Evolutionary conservation across 1,139 yeast genomes (phyloP), one percentile per base, ranked within the genome.

Genomic region (Chernovozyma sophiae-reginae): DNA sequence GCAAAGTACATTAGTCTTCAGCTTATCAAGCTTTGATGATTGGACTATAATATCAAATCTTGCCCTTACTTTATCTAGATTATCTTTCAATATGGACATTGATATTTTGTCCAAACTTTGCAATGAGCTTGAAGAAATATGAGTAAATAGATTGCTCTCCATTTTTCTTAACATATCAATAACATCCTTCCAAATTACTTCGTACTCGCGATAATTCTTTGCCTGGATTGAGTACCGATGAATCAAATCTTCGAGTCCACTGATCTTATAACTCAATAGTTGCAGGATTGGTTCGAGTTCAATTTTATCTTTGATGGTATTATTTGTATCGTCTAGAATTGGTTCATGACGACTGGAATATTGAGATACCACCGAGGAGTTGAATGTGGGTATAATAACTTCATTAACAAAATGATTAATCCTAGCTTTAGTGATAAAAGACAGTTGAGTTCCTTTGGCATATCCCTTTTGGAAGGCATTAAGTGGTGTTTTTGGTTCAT

Each of bases 121-220:
- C 11, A 32, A 15, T 7, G 14, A 14, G 18, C 31, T 23, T 6
- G 36, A 16, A 12, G 40, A 30, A 15, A 37, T 34, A 14, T 35
- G 31, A 11, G 20, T 18, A 17, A 11, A 37, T 8, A 37, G 24
- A 2, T 50, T 30, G 1, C 32, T 41, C 35, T 59, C 61, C 40
- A 52, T 41, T 3, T 46, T 37, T n/a, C 50, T 51, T 29, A 68
- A 43, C n/a, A 52, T 44, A 2, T 51, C 55, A 17, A 66, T 52
- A 0, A 63, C 47, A 34, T 71, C 76, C 15, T 56, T 53, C 72
- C 81, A 70, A 3, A 62, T 51, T 0, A 56, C 40, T 1, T 56
- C 51, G 39, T 51, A 54, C 26, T 58, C 55, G 38, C 65, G 71
- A 43, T 47, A 67, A 0, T 43, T 33, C 3, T 62, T 51, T 1